Conservation (phyloP, 805 yeast genomes). For the Sugiyamaella smithiae region DNA sequence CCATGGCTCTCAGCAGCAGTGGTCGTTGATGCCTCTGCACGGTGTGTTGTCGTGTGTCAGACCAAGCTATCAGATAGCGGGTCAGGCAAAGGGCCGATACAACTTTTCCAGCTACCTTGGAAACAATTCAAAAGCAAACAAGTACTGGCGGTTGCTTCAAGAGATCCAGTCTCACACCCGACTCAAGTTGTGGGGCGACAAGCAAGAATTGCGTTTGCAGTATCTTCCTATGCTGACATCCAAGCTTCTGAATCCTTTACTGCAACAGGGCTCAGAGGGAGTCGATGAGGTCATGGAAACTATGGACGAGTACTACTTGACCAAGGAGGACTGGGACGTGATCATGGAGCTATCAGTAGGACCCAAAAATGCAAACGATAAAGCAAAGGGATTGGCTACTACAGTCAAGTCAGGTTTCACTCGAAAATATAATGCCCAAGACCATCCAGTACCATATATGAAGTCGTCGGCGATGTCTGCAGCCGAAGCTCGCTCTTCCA, state of each 20-base stretch:
- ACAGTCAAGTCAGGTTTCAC: constrained; percentile 85
- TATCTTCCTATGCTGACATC: constrained; percentile 65
- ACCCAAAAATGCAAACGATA: constrained; percentile 38
- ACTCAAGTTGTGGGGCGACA: constrained; percentile 72
- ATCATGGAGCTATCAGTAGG: constrained; percentile 84
- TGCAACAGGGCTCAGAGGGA: constrained; percentile 56
- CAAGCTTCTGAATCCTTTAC: constrained; percentile 57
- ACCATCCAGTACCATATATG: constrained; percentile 85
- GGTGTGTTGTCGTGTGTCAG: constrained; percentile 80
- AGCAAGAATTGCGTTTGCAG: constrained; percentile 68
- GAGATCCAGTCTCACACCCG: constrained; percentile 88
- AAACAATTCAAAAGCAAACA: constrained; percentile 79
- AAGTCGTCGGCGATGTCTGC: constrained; percentile 43
- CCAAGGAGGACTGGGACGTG: constrained; percentile 90
- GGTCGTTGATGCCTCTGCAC: constrained; percentile 91
- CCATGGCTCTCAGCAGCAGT: constrained; percentile 87
- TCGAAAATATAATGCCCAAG: constrained; percentile 66
- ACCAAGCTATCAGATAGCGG: constrained; percentile 75
- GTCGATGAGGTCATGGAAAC: constrained; percentile 61
- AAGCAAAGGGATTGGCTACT: constrained; percentile 65
- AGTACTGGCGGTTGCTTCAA: constrained; percentile 73
- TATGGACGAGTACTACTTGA: constrained; percentile 81
- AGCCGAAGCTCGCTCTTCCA: constrained; percentile 29
- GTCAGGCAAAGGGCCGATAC: constrained; percentile 63
- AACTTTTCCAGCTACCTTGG: constrained; percentile 88